Conservation (phyloP, 805 yeast genomes). For the Isabelozyma rhagii region DNA sequence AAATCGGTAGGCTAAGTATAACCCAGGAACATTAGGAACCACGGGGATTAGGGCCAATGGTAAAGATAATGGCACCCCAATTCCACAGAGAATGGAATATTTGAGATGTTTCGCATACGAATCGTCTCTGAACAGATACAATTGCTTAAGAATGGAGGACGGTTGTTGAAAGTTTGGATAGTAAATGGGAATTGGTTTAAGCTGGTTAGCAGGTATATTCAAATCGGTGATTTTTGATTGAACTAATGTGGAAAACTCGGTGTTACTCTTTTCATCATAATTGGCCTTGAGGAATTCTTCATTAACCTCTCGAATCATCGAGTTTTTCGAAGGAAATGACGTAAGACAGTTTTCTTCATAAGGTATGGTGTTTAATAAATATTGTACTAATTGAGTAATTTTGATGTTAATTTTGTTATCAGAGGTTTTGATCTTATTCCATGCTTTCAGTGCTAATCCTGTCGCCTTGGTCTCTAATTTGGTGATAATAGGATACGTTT, state of each 20-base stretch:
- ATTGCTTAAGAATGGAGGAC: slow-evolving; percentile 30
- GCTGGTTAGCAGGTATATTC: slow-evolving; percentile 23
- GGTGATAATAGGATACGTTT: slow-evolving; percentile 30
- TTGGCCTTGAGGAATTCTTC: slow-evolving; percentile 13
- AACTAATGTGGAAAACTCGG: slow-evolving; percentile 9
- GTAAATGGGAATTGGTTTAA: slow-evolving; percentile 39
- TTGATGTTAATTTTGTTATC: slow-evolving; percentile 53
- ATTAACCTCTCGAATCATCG: slow-evolving; percentile 51
- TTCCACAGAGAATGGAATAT: slow-evolving; percentile 48
- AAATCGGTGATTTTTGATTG: slow-evolving; percentile 25
- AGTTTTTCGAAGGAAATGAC: slow-evolving; percentile 67
- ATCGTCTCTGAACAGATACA: slow-evolving; percentile 38
- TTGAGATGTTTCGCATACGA: slow-evolving; percentile 55
- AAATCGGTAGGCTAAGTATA: slow-evolving; percentile 74
- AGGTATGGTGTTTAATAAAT: slow-evolving; percentile 60
- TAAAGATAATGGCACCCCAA: slow-evolving; percentile 70
- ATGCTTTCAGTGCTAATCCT: slow-evolving; percentile 50
- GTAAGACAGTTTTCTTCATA: slow-evolving; percentile 77
- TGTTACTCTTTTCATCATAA: slow-evolving; percentile 4
- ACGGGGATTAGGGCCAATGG: slow-evolving; percentile 82
- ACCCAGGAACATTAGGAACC: slow-evolving; percentile 91
- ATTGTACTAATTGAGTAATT: slow-evolving; percentile 52
- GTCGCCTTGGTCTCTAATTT: slow-evolving; percentile 46
- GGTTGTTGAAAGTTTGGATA: slow-evolving; percentile 36
- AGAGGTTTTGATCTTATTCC: slow-evolving; percentile 62